Evolutionary conservation across 225 moss, liverwort and hornwort species (phyloP).

Genomic region (Thuidium tamariscinum): DNA sequence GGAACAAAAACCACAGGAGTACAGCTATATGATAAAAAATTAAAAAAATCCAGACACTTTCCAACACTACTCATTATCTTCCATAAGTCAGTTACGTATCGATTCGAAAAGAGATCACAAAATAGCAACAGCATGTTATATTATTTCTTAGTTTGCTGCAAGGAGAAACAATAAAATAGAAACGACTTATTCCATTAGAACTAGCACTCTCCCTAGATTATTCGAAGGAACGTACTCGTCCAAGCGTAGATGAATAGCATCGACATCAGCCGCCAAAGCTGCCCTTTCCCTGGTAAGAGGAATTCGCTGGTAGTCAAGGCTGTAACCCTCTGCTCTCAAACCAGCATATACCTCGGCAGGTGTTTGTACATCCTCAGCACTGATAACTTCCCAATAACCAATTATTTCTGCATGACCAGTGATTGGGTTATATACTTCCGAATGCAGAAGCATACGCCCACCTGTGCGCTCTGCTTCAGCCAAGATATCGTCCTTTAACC

Average conservation of each 20-base stretch:
- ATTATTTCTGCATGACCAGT: conserved; percentile 76
- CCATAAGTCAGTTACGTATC: not conserved
- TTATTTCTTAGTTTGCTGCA: not conserved
- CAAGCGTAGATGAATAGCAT: conserved; percentile 78
- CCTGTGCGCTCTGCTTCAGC: conserved; percentile 78
- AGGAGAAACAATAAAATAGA: not conserved
- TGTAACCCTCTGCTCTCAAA: conserved; percentile 69
- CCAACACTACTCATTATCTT: not conserved
- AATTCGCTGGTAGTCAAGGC: conserved; percentile 83
- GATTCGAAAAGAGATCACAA: not conserved
- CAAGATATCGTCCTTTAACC: conserved; percentile 92
- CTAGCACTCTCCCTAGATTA: not conserved
- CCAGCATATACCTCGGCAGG: conserved; percentile 84
- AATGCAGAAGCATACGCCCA: conserved; percentile 85
- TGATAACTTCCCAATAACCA: conserved; percentile 90
- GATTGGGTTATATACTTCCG: conserved; percentile 66
- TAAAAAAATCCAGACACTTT: not conserved
- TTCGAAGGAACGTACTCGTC: conserved; percentile 61
- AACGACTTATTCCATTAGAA: not conserved
- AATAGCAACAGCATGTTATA: not conserved
- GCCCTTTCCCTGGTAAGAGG: conserved; percentile 94
- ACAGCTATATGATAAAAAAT: not conserved
- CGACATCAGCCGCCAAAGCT: conserved; percentile 78
- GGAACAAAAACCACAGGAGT: not conserved
- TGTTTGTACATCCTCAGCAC: conserved; percentile 79